Evolutionary conservation across 2,329 filamentous ascomycete species (phyloP), one percentile per base, ranked within the genome.

Genomic region (Atkinsonella texensis): DNA sequence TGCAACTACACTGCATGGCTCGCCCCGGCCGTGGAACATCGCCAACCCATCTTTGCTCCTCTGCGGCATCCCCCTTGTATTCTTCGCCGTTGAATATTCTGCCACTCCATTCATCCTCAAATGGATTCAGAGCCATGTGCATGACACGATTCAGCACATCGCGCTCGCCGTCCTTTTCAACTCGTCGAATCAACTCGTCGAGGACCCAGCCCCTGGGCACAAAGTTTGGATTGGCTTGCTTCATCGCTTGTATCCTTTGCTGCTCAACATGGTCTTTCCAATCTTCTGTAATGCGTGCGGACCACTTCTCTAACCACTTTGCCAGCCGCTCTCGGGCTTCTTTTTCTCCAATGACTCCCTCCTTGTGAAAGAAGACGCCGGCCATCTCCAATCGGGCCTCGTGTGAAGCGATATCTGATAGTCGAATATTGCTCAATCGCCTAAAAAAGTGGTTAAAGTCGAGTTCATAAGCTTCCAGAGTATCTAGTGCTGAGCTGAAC

Each of bases 381-480:
- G 90, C 87, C 40, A 60, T 64, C n/a, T 81, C 74, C 55, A 76
- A 77, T 49, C 88, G 73, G 46, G 74, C 70, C 18, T 84, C 77
- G 28, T 84, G 76, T 0, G 81, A 85, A 31, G 79, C 76, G 7
- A 95, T 63, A 4, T 87, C 79, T 0, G 68, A 68, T 1, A 89
- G 55, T 33, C 70, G 77, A 17, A 95, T 62, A 18, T 70, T 68
- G 49, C 84, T 85, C 0, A 98, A 73, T 9, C 84, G 79, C 40
- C 94, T 80, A 76, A 97, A 97, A 65, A 94, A 93, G 61, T 94
- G 87, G 63, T 95, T 88, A 68, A 96, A 98, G 65, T 98, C 93
- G 2, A 98, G 71, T 62, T 94, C 87, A 17, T 90, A 71, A 1
- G 79, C 78, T 64, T 95, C 86, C 68, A 98, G 75, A 0, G 80